Evolutionary conservation across 805 yeast genomes (phyloP).

Genomic region (Schwanniomyces pseudopolymorphus): DNA sequence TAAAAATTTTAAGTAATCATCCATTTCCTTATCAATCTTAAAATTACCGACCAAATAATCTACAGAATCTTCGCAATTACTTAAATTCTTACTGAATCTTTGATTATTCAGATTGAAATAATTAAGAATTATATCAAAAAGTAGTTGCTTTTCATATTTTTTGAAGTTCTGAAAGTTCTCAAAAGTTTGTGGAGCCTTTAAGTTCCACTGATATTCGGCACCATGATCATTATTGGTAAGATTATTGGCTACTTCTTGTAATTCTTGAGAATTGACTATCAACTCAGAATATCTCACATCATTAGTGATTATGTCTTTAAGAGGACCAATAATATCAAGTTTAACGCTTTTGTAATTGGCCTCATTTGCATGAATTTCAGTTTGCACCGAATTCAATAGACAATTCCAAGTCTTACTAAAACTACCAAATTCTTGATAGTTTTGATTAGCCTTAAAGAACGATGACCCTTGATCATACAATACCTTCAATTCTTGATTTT

Average conservation of each 20-base stretch:
- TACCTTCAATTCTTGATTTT: conserved; percentile 58
- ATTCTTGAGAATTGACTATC: conserved; percentile 46
- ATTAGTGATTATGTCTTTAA: conserved; percentile 51
- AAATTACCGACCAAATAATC: conserved; percentile 57
- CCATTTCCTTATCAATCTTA: conserved; percentile 38
- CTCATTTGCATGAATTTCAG: conserved; percentile 48
- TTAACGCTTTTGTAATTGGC: conserved; percentile 47
- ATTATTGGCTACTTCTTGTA: conserved; percentile 35
- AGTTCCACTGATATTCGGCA: conserved; percentile 66
- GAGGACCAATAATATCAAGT: conserved; percentile 54
- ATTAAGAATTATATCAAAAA: conserved; percentile 64
- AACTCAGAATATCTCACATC: conserved; percentile 58
- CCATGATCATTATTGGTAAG: conserved; percentile 16
- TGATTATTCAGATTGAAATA: conserved; percentile 45
- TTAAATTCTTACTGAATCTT: conserved; percentile 21
- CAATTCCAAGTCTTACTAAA: conserved; percentile 46
- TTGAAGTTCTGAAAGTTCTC: conserved; percentile 75
- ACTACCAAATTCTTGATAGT: conserved; percentile 39
- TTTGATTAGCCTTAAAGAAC: conserved; percentile 9
- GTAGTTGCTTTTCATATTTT: conserved; percentile 50
- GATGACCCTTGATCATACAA: conserved; percentile 46
- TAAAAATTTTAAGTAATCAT: conserved; percentile 32
- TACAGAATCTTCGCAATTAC: conserved; percentile 59
- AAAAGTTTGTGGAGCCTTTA: conserved; percentile 74
- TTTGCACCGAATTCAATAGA: conserved; percentile 50